Conservation (phyloP, 2,329 filamentous ascomycete species). For the Cytospora mali region DNA sequence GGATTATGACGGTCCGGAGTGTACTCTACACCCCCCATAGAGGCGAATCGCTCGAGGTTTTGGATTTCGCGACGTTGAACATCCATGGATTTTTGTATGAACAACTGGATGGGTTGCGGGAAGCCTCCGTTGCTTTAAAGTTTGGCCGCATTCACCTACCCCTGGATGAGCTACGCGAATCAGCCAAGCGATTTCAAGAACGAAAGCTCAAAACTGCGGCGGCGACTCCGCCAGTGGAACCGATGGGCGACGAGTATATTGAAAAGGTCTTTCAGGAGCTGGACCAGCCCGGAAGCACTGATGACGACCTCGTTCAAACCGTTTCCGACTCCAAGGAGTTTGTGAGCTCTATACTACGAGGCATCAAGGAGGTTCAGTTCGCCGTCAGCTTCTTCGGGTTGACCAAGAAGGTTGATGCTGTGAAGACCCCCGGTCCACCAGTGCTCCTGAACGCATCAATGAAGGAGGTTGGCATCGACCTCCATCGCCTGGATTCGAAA, state of each 20-base stretch:
- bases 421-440: conserved; percentile 68
- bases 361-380: conserved; percentile 95
- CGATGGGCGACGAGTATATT: conserved; percentile 63
- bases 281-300: conserved; percentile 65
- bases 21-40: conserved; percentile 87
- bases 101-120: conserved; percentile 81
- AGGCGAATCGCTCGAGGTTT: conserved; percentile 79
- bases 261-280: conserved; percentile 75
- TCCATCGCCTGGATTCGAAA: conserved; percentile 87
- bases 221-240: conserved; percentile 43
- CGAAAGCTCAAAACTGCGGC: conserved; percentile 42
- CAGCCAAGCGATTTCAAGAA: conserved; percentile 58
- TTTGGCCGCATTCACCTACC: conserved; percentile 88
- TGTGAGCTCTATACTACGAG: conserved; percentile 82
- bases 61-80: conserved; percentile 87
- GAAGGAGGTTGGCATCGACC: conserved; percentile 93
- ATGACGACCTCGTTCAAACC: conserved; percentile 73
- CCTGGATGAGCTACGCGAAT: conserved; percentile 78
- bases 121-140: conserved; percentile 88
- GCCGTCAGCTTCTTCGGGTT: conserved; percentile 89
- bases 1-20: conserved; percentile 85
- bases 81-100: conserved; percentile 89
- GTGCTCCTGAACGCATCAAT: conserved; percentile 86
- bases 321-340: conserved; percentile 94
- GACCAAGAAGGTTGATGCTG: conserved; percentile 74